Base-by-base conservation (phyloP, 306 rosid genomes). In the Begonia loranthoides region DNA sequence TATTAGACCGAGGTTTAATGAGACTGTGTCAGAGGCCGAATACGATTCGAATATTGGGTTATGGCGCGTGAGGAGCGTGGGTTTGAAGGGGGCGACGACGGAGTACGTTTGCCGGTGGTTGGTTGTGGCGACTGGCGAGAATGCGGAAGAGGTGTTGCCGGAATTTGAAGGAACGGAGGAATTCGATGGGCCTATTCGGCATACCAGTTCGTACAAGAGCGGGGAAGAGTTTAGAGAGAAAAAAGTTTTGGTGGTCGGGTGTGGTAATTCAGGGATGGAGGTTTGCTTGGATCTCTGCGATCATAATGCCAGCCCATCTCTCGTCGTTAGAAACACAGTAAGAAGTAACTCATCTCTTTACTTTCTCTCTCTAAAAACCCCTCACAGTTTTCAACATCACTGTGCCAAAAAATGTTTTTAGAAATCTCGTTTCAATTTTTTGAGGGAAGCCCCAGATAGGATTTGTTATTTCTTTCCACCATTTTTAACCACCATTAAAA, bases 181-280 rank as follows among this genome's bases (percentile, higher is more conserved):
- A 4, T 82, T 82, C 34, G 80, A 56, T 4, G 78, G 69, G 1
- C 3, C 59, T 0, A 75, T 82, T 2, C 70, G 50, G 56, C 92
- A 82, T 21, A 78, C 86, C 0, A 78, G 86, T 45, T 52, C 68
- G 69, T 82, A 82, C 22, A 82, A 68, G 53, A 78, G 75, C 49
- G 92, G 92, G 1, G 75, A 60, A 0, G 86, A 82, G 50, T 78
- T 75, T 6, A 41, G 65, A 51, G 76, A 70, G 43, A 70, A 78
- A 49, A 78, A 9, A 17, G 83, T 82, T 57, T 75, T 82, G 74
- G 92, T 82, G 0, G 86, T 82, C 4, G 92, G 92, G 1, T 82
- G 92, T 70, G 92, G 92, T 3, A 82, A 82, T 68, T 82, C 92
- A 0, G 92, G 92, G 2, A 82, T 82, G 92, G 92, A 82, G 66